These are phyloP conservation scores for Kwoniella dendrophila DNA, from an alignment of 768 basidiomycete species.

Conservation along the genomic window DNA sequence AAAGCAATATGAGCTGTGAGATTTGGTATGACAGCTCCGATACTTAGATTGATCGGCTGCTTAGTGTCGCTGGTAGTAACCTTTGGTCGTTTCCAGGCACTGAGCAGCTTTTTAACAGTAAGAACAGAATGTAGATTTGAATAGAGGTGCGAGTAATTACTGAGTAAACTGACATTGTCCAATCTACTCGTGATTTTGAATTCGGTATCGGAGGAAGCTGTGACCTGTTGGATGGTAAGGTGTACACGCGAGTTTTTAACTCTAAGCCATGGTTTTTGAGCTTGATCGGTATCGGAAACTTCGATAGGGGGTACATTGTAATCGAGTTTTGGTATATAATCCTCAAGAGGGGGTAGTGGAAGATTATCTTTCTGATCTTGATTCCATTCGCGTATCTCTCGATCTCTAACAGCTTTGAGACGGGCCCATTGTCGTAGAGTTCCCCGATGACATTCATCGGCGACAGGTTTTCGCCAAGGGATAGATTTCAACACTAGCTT, in stretches of 20 bases:
- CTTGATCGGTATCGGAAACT: conserved; percentile 36
- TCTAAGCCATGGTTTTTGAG: conserved; percentile 31
- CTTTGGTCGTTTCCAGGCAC: conserved; percentile 41
- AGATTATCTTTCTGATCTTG: conserved; percentile 28
- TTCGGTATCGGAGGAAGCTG: conserved; percentile 20
- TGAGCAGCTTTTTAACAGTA: conserved; percentile 60
- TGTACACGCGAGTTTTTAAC: conserved; percentile 8
- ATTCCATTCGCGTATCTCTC: not conserved
- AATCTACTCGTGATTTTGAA: conserved; percentile 24
- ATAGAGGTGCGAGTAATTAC: conserved; percentile 68
- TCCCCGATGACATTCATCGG: conserved; percentile 39
- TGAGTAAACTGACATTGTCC: conserved; percentile 27
- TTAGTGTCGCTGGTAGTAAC: conserved; percentile 25
- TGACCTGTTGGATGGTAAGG: conserved; percentile 22
- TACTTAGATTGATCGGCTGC: conserved; percentile 56
- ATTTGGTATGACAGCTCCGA: conserved; percentile 35
- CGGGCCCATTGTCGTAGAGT: conserved; percentile 21
- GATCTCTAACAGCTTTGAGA: not conserved
- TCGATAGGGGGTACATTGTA: conserved; percentile 34
- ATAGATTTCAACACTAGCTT: conserved; percentile 8
- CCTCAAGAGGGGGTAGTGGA: not conserved
- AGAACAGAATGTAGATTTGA: conserved; percentile 67
- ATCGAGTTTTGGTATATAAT: conserved; percentile 16
- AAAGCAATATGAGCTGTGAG: conserved; percentile 50
- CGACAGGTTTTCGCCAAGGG: conserved; percentile 13